These are phyloP conservation scores for Auricularia heimuer DNA, from an alignment of 768 basidiomycete genomes.

Conservation along the genomic window DNA sequence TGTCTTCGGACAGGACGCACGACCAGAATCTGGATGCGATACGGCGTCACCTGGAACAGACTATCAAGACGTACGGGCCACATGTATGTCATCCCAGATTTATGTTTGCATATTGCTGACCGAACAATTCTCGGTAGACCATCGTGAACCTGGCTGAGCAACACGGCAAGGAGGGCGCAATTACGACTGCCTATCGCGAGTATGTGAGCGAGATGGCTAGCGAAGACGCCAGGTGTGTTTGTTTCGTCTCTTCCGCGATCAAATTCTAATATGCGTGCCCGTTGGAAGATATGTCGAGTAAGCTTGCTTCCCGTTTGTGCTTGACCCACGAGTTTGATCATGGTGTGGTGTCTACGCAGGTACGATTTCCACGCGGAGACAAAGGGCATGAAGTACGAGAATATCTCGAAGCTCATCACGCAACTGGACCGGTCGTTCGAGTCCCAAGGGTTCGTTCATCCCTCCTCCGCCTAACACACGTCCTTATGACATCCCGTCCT, in stretches of 20 bases:
- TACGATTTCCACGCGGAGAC: slow-evolving; percentile 95
- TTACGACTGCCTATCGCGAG: slow-evolving; percentile 71
- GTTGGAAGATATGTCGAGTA: slow-evolving; percentile 52
- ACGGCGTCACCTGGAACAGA: slow-evolving; percentile 61
- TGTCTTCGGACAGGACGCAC: slow-evolving; percentile 64
- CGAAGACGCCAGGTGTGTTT: slow-evolving; percentile 47
- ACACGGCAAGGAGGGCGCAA: slow-evolving; percentile 72
- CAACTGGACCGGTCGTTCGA: slow-evolving; percentile 68
- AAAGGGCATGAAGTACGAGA: slow-evolving; percentile 92
- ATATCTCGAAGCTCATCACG: slow-evolving; percentile 68
- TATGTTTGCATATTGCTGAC: not conserved
- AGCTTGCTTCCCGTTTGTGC: not conserved
- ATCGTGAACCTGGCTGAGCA: slow-evolving; percentile 88
- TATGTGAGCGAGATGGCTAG: slow-evolving; percentile 47
- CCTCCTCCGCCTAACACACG: no score
- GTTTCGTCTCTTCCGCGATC: not conserved
- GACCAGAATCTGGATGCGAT: slow-evolving; percentile 63
- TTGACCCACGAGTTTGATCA: not conserved
- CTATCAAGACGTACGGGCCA: slow-evolving; percentile 61
- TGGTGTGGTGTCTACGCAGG: slow-evolving; percentile 8
- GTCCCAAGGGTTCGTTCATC: slow-evolving; percentile 53
- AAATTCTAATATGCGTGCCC: not conserved
- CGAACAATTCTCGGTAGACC: slow-evolving; percentile 32
- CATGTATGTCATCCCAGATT: slow-evolving; percentile 41
- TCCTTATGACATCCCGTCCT: no score